These are phyloP conservation scores for Phytophthora pini DNA, from an alignment of 352 stramenopile genomes.

Conservation along the genomic window DNA sequence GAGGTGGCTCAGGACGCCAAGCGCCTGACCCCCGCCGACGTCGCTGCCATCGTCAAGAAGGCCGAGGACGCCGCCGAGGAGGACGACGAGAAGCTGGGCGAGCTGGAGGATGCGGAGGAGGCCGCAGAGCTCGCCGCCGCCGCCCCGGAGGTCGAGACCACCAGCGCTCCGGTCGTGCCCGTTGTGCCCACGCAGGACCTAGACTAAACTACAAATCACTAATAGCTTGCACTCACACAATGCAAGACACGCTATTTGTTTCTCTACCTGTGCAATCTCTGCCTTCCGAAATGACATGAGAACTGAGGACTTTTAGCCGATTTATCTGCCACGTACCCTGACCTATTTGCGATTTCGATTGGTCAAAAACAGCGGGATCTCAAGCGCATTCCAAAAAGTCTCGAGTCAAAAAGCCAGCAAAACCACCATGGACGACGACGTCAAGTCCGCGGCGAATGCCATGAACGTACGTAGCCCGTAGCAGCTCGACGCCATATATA, in stretches of 20 bases:
- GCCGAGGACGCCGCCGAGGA: conserved; percentile 86
- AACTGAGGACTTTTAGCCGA: background rate
- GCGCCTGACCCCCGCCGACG: conserved; percentile 69
- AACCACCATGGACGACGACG: conserved; percentile 49
- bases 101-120: conserved; percentile 76
- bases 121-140: conserved; percentile 50
- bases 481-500: background rate
- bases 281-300: background rate
- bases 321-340: conserved; percentile 13
- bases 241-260: conserved; percentile 40
- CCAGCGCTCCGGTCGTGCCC: conserved; percentile 35
- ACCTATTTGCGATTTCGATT: conserved; percentile 21
- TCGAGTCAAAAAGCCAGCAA: conserved; percentile 27
- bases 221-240: conserved; percentile 41
- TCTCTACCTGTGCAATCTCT: background rate
- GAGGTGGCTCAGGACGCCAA: conserved; percentile 78
- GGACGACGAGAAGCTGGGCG: conserved; percentile 77
- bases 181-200: conserved; percentile 73
- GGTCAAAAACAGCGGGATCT: conserved; percentile 27
- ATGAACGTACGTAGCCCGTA: conserved; percentile 53
- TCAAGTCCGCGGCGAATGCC: conserved; percentile 57
- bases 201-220: conserved; percentile 75
- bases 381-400: conserved; percentile 11
- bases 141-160: conserved; percentile 33
- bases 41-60: conserved; percentile 84